Conservation (phyloP, 495 filamentous ascomycete species). For the Clohesyomyces aquaticus region DNA sequence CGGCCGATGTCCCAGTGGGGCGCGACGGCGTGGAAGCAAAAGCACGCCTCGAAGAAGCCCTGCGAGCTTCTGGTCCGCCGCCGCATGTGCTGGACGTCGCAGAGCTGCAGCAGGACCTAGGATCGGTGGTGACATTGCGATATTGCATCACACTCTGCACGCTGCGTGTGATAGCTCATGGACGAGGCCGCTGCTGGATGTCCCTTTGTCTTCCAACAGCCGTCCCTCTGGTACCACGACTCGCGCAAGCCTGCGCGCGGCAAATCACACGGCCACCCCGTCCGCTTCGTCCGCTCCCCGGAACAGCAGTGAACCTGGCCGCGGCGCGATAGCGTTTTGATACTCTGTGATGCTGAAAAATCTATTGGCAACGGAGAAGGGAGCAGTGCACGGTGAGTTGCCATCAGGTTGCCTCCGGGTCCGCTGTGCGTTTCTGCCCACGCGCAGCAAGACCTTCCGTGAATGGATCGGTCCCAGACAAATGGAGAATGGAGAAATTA, state of each 20-base stretch:
- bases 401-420: too few relatives aligned
- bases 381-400: slow-evolving; percentile 17
- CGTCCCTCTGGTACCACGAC: slow-evolving; percentile 31
- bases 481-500: not conserved
- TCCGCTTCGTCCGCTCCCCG: slow-evolving; percentile 21
- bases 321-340: not conserved
- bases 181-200: slow-evolving; percentile 4
- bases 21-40: not conserved
- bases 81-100: not conserved
- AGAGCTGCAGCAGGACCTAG: not conserved
- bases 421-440: not conserved
- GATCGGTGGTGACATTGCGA: not conserved
- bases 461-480: not conserved
- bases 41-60: too few relatives aligned
- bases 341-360: not conserved
- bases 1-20: slow-evolving; percentile 15
- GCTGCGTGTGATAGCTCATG: slow-evolving; percentile 23
- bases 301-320: not conserved
- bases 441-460: not conserved
- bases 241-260: slow-evolving; percentile 14
- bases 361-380: slow-evolving; percentile 6
- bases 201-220: slow-evolving; percentile 20
- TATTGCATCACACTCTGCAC: slow-evolving; percentile 23
- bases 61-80: not conserved
- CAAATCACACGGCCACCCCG: slow-evolving; percentile 15